Conservation (phyloP, 2,329 filamentous ascomycete genomes). For the Fusarium nelsonii region DNA sequence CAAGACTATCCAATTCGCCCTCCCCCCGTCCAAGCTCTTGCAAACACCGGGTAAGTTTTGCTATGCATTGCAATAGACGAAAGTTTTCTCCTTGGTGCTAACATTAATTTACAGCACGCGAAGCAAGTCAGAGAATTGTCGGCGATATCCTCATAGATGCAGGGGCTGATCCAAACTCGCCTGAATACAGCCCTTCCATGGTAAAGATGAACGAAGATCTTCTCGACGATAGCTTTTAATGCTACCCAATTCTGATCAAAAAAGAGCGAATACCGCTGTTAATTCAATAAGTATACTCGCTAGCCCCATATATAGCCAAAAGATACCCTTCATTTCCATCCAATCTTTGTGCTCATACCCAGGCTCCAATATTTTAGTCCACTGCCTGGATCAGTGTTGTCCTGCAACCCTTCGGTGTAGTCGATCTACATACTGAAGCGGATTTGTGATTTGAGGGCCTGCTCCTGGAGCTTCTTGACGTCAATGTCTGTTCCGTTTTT, state of each 20-base stretch:
- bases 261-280: neutral
- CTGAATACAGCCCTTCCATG: slow-evolving; percentile 73
- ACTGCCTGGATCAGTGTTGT: slow-evolving; percentile 1
- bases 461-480: slow-evolving; percentile 46
- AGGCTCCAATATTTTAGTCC: neutral
- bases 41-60: slow-evolving; percentile 78
- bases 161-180: slow-evolving; percentile 69
- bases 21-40: slow-evolving; percentile 80
- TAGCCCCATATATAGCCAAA: slow-evolving; percentile 18
- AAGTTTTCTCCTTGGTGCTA: neutral
- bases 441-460: slow-evolving; percentile 48
- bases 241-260: neutral
- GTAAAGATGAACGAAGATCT: slow-evolving; percentile 74
- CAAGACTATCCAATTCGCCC: slow-evolving; percentile 89
- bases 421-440: slow-evolving; percentile 44
- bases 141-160: slow-evolving; percentile 83
- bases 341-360: neutral
- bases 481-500: slow-evolving; percentile 35
- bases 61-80: neutral
- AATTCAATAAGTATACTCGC: neutral
- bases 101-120: slow-evolving; percentile 66
- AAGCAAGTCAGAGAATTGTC: slow-evolving; percentile 84
- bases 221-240: slow-evolving; percentile 71
- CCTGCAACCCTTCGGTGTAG: neutral
- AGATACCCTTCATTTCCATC: slow-evolving; percentile 17